These are phyloP conservation scores for Fraxinus anomala DNA, from an alignment of 257 asterid species.

Conservation along the genomic window DNA sequence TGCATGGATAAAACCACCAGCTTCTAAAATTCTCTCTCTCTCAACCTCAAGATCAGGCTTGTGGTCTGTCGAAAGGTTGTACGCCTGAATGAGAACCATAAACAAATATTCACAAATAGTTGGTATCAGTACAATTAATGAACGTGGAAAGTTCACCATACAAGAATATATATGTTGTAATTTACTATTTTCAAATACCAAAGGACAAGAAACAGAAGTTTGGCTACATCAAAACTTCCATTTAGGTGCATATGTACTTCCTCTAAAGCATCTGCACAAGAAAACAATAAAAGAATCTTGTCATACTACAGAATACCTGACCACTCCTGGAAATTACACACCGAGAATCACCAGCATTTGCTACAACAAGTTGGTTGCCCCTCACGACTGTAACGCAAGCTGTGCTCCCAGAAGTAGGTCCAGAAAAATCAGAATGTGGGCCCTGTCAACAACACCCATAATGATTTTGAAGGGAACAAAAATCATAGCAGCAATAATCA, in stretches of 20 bases:
- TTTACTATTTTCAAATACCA: conserved; percentile 1
- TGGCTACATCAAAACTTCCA: conserved; percentile 11
- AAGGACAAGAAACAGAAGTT: conserved; percentile 14
- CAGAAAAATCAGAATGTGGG: conserved; percentile 93
- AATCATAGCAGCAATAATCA: background rate
- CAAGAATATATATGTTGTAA: background rate
- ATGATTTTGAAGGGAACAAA: background rate
- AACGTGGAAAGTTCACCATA: background rate
- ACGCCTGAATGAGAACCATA: conserved; percentile 55
- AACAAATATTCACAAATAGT: conserved; percentile 14
- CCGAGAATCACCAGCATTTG: conserved; percentile 99
- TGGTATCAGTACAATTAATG: background rate
- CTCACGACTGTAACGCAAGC: conserved; percentile 87
- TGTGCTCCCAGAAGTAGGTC: conserved; percentile 95
- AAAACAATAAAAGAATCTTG: background rate
- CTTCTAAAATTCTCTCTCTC: conserved; percentile 85
- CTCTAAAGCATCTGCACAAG: background rate
- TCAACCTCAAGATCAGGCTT: conserved; percentile 93
- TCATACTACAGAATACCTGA: conserved; percentile 50
- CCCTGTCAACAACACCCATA: conserved; percentile 49
- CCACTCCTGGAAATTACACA: conserved; percentile 96
- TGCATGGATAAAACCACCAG: conserved; percentile 95
- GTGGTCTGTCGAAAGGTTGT: conserved; percentile 93
- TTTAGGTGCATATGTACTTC: conserved; percentile 6
- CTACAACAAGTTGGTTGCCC: conserved; percentile 77